Evolutionary conservation across 2,329 filamentous ascomycete species (phyloP).

Genomic region (Teratosphaeria nubilosa): DNA sequence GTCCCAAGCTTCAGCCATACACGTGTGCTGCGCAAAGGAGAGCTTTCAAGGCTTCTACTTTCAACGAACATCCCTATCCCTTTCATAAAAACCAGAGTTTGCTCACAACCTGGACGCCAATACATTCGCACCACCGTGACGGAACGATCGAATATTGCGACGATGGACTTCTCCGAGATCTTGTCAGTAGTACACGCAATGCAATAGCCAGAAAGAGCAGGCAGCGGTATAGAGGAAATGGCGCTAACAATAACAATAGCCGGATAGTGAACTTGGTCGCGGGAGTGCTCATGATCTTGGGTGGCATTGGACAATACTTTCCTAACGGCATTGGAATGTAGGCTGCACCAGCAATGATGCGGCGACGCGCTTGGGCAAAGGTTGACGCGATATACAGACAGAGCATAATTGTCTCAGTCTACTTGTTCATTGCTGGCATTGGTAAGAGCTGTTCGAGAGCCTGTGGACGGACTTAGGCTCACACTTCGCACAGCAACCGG

Average conservation of each 20-base stretch:
- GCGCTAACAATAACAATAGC: constrained; percentile 40
- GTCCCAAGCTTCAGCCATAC: not conserved
- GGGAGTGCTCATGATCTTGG: constrained; percentile 76
- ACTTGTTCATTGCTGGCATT: constrained; percentile 84
- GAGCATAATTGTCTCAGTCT: constrained; percentile 68
- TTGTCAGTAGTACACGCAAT: constrained; percentile 53
- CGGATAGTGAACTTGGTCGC: constrained; percentile 89
- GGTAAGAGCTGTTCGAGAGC: constrained; percentile 41
- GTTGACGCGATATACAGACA: constrained; percentile 39
- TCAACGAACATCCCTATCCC: not conserved
- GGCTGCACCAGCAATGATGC: constrained; percentile 18
- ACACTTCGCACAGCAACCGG: constrained; percentile 46
- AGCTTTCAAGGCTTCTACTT: not conserved
- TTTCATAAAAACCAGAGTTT: not conserved
- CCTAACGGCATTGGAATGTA: constrained; percentile 42
- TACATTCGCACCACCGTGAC: not conserved
- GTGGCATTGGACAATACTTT: constrained; percentile 68
- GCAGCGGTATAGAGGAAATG: not conserved
- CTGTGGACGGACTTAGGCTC: constrained; percentile 3
- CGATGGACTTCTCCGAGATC: constrained; percentile 84
- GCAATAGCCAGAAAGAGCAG: not conserved
- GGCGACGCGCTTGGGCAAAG: constrained; percentile 9
- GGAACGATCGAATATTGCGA: not conserved
- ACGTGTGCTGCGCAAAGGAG: not conserved
- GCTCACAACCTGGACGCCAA: not conserved